Evolutionary conservation across 2,329 filamentous ascomycete genomes (phyloP), one percentile per base, ranked within the genome.

Genomic region (Hypomyces rosellus): DNA sequence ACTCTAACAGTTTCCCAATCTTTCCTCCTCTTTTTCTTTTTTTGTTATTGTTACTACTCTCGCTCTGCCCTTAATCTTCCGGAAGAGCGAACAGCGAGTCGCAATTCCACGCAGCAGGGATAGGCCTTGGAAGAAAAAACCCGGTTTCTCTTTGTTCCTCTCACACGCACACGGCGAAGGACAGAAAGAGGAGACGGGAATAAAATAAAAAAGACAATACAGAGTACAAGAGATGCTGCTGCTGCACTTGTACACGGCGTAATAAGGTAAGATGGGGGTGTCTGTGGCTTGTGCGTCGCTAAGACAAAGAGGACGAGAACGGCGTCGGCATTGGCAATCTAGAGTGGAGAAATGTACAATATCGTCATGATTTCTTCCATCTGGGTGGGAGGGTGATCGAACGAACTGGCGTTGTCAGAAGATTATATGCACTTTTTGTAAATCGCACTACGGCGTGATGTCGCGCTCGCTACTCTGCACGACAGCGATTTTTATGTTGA

Each of bases 311-410:
- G 45, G 49, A 36, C 33, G 33, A 30, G 37, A 46, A 42, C 49
- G 49, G 49, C 49, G 45, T 14, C 34, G 43, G 40, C 49, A 36
- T 30, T 30, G 25, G 25, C 25, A 30, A 30, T 30, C 25, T 30
- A 30, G 25, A 30, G 25, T 30, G 25, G 25, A 30, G 25, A 38
- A 37, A 50, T 50, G 49, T 50, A 50, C 18, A 46, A 50, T 46
- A 50, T 50, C 49, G 49, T 50, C 49, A 50, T 50, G 49, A 42
- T 38, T 45, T 50, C 25, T 30, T 30, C 9, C 25, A 30, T 45
- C 36, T 18, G 16, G 44, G 43, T 18, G 16, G 44, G 43, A 41
- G 34, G 43, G 48, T 49, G n/a, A 36, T 30, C 25, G 45, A 42
- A 45, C 36, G 18, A 41, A 42, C 34, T 41, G 42, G 42, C 41